Conservation (phyloP, 805 yeast species). For the Schwanniomyces polymorphus region DNA sequence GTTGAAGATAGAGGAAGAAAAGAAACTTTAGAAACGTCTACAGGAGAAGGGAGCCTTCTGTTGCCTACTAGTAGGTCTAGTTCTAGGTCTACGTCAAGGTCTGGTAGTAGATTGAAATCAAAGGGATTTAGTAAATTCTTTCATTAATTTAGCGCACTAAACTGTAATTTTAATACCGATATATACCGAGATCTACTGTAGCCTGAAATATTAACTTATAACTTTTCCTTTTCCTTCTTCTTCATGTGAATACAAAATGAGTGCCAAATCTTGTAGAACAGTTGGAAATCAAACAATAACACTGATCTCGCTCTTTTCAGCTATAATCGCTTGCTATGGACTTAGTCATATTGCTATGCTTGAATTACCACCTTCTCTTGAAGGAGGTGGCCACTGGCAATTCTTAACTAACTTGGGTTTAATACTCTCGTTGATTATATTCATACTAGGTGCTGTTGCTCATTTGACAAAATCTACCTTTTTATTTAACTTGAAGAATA, state of each 20-base stretch:
- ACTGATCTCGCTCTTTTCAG: conserved; percentile 21
- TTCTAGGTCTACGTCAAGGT: conserved; percentile 19
- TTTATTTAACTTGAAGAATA: conserved; percentile 35
- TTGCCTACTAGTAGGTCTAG: conserved; percentile 12
- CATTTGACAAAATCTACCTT: conserved; percentile 24
- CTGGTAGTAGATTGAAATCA: conserved; percentile 13
- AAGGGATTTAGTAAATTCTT: conserved; percentile 11
- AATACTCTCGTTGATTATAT: conserved; percentile 44
- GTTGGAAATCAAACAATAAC: conserved; percentile 32
- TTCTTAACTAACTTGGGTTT: conserved; percentile 71
- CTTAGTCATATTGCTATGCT: conserved; percentile 14
- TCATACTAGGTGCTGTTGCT: conserved; percentile 35
- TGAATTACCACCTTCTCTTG: conserved; percentile 49
- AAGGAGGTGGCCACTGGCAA: conserved; percentile 66
- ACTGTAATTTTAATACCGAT: neutral
- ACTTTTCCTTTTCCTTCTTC: neutral
- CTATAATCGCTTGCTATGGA: conserved; percentile 30
- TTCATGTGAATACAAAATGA: neutral
- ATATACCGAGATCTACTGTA: neutral
- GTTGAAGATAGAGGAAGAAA: conserved; percentile 18
- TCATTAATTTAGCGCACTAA: neutral
- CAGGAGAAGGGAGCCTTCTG: neutral
- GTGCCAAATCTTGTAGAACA: conserved; percentile 9
- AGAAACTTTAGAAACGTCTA: neutral
- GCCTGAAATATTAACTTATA: neutral